phyloP scores from a whole-genome alignment of 1,139 yeast species.

The Geotrichum siamense region DNA sequence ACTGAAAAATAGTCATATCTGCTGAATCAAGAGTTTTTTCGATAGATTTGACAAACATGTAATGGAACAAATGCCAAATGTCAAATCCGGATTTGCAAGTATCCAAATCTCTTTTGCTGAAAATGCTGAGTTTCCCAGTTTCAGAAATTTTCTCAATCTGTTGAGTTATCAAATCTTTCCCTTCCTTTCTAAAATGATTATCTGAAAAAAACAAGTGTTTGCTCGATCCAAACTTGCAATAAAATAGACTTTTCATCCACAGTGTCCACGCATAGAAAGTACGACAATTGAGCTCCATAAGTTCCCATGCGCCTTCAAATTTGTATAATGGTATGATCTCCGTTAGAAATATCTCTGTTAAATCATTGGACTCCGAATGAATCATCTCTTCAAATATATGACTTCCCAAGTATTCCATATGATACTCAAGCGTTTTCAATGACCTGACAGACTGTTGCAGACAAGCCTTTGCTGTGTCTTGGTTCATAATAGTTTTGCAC shows the following conservation, averaged over 20 bases:
- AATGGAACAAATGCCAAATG: background rate
- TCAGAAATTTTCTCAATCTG: background rate
- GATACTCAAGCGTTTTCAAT: slow-evolving; percentile 5
- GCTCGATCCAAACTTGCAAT: slow-evolving; percentile 7
- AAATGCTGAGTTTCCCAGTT: background rate
- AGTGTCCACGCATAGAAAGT: slow-evolving; percentile 11
- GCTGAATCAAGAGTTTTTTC: background rate
- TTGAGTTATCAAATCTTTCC: too few species aligned
- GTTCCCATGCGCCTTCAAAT: slow-evolving; percentile 14
- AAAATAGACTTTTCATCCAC: slow-evolving; percentile 5
- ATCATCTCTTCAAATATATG: slow-evolving; percentile 16
- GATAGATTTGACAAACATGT: background rate
- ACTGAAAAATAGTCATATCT: background rate
- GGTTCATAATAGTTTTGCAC: background rate
- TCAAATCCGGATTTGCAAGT: background rate
- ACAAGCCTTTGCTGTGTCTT: background rate
- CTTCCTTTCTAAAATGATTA: background rate
- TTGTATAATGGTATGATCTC: slow-evolving; percentile 12
- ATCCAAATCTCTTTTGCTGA: background rate
- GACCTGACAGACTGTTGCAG: background rate
- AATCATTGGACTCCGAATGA: slow-evolving; percentile 5
- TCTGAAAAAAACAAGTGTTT: background rate
- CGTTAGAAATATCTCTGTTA: slow-evolving; percentile 4
- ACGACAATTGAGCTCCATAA: slow-evolving; percentile 11
- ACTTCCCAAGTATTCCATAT: slow-evolving; percentile 7